Evolutionary conservation across 768 basidiomycete species (phyloP).

Genomic region (Sporobolomyces roseus): DNA sequence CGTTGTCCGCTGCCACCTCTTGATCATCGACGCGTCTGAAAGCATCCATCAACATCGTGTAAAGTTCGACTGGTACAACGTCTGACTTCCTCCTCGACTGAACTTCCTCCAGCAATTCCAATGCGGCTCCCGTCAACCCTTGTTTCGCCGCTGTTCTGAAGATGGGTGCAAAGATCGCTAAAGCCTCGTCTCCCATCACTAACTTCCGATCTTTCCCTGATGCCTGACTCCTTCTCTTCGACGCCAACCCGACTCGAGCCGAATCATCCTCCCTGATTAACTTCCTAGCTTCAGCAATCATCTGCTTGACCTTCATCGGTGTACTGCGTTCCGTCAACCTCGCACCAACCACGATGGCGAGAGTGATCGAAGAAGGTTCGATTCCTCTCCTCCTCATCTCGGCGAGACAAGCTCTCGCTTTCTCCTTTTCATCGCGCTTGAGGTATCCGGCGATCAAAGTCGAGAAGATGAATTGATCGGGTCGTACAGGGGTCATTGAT

Average conservation of each 20-base stretch:
- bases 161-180: constrained; percentile 13
- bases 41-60: constrained; percentile 66
- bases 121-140: constrained; percentile 56
- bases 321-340: background rate
- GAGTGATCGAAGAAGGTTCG: constrained; percentile 65
- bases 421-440: constrained; percentile 54
- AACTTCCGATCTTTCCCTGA: constrained; percentile 1
- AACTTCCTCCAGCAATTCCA: constrained; percentile 58
- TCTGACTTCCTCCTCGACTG: constrained; percentile 52
- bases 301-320: constrained; percentile 8
- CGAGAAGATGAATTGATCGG: constrained; percentile 57
- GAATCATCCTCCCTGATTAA: constrained; percentile 3
- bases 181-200: background rate
- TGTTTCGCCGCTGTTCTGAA: constrained; percentile 48
- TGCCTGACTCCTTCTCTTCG: background rate
- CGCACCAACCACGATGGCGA: constrained; percentile 62
- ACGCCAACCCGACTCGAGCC: background rate
- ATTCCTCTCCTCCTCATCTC: constrained; percentile 68
- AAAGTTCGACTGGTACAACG: constrained; percentile 58
- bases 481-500: constrained; percentile 4
- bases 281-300: background rate
- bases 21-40: constrained; percentile 63
- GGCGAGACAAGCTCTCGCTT: constrained; percentile 65
- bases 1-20: constrained; percentile 54
- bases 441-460: constrained; percentile 73